These are phyloP conservation scores for Cenococcum geophilum DNA, from an alignment of 495 filamentous ascomycete genomes.

Conservation along the genomic window DNA sequence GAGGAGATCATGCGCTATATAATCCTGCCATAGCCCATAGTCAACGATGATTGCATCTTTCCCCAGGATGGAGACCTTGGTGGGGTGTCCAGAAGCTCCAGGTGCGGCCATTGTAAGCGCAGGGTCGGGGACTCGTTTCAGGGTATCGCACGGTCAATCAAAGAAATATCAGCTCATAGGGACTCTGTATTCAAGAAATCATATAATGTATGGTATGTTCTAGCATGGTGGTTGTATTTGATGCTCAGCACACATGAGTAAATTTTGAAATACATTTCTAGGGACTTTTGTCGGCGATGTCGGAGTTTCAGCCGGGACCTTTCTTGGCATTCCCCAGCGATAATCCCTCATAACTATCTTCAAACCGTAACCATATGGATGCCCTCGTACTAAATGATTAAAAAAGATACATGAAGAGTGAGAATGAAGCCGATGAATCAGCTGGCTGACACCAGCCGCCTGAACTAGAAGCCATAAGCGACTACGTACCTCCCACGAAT, in stretches of 20 bases:
- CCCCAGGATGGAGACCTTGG: conserved; percentile 51
- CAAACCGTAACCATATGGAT: too few species aligned
- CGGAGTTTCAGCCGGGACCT: not conserved
- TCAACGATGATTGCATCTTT: conserved; percentile 83
- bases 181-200: not conserved
- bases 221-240: not conserved
- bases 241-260: not conserved
- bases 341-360: too few species aligned
- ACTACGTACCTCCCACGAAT: too few species aligned
- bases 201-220: not conserved
- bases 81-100: conserved; percentile 31
- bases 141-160: not conserved
- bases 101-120: conserved; percentile 17
- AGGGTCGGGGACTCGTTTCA: not conserved
- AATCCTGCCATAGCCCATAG: conserved; percentile 81
- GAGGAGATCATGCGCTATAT: conserved; percentile 76
- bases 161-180: not conserved
- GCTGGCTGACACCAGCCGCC: too few species aligned
- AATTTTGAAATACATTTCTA: not conserved
- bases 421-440: too few species aligned
- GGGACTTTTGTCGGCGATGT: not conserved
- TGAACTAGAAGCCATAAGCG: too few species aligned
- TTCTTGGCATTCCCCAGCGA: too few species aligned
- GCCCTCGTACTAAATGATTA: too few species aligned
- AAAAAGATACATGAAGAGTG: too few species aligned